Evolutionary conservation across 2,329 filamentous ascomycete species (phyloP).

Genomic region (Juglanconis sp.): DNA sequence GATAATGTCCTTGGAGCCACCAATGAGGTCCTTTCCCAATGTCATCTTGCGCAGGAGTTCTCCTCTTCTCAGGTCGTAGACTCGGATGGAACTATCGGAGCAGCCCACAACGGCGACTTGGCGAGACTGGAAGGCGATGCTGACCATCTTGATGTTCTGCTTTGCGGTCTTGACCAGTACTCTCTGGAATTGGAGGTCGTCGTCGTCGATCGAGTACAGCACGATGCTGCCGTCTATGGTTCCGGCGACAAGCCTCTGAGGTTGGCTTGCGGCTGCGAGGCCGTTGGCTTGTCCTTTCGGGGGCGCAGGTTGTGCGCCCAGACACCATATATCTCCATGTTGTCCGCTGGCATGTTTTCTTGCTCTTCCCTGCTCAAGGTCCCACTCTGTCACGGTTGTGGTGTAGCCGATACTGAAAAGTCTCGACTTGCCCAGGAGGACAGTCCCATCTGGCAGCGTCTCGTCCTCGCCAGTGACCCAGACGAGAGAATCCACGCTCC

Average conservation of each 20-base stretch:
- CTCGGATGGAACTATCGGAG: slow-evolving; percentile 91
- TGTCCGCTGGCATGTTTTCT: slow-evolving; percentile 84
- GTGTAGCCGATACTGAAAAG: slow-evolving; percentile 97
- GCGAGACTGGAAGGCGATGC: slow-evolving; percentile 83
- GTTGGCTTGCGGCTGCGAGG: slow-evolving; percentile 19
- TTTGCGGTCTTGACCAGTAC: slow-evolving; percentile 72
- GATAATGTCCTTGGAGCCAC: slow-evolving; percentile 79
- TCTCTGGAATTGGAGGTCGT: slow-evolving; percentile 75
- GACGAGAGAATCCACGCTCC: slow-evolving; percentile 83
- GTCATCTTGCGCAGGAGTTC: slow-evolving; percentile 78
- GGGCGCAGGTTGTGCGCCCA: slow-evolving; percentile 75
- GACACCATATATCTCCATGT: slow-evolving; percentile 95
- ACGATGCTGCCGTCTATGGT: slow-evolving; percentile 90
- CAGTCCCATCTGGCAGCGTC: slow-evolving; percentile 58
- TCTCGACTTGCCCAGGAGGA: slow-evolving; percentile 68
- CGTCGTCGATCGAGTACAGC: slow-evolving; percentile 80
- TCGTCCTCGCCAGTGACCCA: slow-evolving; percentile 88
- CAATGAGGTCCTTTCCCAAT: slow-evolving; percentile 72
- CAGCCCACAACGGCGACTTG: slow-evolving; percentile 84
- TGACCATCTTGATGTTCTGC: slow-evolving; percentile 86
- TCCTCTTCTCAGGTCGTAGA: slow-evolving; percentile 81
- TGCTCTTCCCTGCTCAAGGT: slow-evolving; percentile 74
- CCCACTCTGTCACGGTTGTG: slow-evolving; percentile 90
- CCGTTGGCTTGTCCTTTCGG: slow-evolving; percentile 27
- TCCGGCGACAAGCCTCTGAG: slow-evolving; percentile 70